phyloP scores from a whole-genome alignment of 345 rosid species.

The Gossypium stocksii region DNA sequence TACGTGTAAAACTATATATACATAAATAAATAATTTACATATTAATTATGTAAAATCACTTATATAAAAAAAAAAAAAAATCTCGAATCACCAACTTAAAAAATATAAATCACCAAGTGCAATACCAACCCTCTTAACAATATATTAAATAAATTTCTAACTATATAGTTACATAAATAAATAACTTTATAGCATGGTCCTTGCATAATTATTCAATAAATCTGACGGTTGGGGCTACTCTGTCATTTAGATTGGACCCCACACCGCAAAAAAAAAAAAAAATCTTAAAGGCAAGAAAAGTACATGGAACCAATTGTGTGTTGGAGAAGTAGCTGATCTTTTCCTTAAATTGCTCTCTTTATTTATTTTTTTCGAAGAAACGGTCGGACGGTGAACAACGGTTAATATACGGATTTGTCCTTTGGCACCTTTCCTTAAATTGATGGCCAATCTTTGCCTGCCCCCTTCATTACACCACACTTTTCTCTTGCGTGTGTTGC shows the following conservation, averaged over 20 bases:
- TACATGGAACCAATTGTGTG: not conserved
- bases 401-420: slow-evolving; percentile 19
- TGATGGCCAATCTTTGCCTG: slow-evolving; percentile 4
- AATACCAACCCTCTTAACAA: too few species aligned
- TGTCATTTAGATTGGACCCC: not conserved
- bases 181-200: not conserved
- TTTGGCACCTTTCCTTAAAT: not conserved
- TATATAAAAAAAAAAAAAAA: too few species aligned
- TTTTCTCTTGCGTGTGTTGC: not conserved
- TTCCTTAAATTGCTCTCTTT: not conserved
- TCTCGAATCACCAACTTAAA: too few species aligned
- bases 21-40: too few species aligned
- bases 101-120: too few species aligned
- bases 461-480: not conserved
- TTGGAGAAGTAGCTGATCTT: not conserved
- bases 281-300: not conserved
- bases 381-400: not conserved
- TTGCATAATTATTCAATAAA: not conserved
- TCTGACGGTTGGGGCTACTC: slow-evolving; percentile 21
- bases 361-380: not conserved
- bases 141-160: too few species aligned
- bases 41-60: too few species aligned
- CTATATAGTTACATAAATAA: not conserved
- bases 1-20: too few species aligned
- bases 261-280: not conserved